phyloP scores from a whole-genome alignment of 1,284 basidiomycete species.

The Ustilago xerochloae region DNA sequence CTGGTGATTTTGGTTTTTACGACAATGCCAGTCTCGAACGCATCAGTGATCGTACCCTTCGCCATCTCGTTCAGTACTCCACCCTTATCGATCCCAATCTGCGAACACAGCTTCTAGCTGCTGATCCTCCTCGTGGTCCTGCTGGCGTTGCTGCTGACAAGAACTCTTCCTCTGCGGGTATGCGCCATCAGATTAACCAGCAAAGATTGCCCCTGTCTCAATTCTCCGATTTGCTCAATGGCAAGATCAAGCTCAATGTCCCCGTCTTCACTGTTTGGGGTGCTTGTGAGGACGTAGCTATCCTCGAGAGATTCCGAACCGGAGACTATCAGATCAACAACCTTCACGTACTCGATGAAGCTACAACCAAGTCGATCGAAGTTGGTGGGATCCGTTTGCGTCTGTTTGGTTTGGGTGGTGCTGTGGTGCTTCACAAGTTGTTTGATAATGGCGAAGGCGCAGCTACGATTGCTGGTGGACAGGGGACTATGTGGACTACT shows the following conservation, averaged over 20 bases:
- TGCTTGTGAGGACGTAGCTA: constrained; percentile 92
- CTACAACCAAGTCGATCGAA: constrained; percentile 87
- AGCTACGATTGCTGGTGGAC: constrained; percentile 95
- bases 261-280: constrained; percentile 98
- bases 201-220: constrained; percentile 77
- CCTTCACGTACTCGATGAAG: constrained; percentile 87
- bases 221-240: constrained; percentile 88
- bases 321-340: constrained; percentile 83
- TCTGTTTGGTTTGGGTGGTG: constrained; percentile 92
- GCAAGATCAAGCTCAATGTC: constrained; percentile 71
- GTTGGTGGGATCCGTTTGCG: constrained; percentile 92
- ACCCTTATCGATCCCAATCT: constrained; percentile 88
- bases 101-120: constrained; percentile 82
- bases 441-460: constrained; percentile 95
- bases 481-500: constrained; percentile 99
- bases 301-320: constrained; percentile 90
- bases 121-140: constrained; percentile 68
- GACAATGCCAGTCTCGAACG: constrained; percentile 83
- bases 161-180: constrained; percentile 25
- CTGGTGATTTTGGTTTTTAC: constrained; percentile 99
- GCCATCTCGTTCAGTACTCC: constrained; percentile 96
- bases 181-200: constrained; percentile 67
- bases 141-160: constrained; percentile 30
- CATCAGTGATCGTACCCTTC: constrained; percentile 90
- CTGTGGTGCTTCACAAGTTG: constrained; percentile 94